Percentiles rank a stretch among this genome's conserved stretches.
Evolutionary conservation across 2,329 filamentous ascomycete species (phyloP).

Genomic region (Aspergillus sp.): DNA sequence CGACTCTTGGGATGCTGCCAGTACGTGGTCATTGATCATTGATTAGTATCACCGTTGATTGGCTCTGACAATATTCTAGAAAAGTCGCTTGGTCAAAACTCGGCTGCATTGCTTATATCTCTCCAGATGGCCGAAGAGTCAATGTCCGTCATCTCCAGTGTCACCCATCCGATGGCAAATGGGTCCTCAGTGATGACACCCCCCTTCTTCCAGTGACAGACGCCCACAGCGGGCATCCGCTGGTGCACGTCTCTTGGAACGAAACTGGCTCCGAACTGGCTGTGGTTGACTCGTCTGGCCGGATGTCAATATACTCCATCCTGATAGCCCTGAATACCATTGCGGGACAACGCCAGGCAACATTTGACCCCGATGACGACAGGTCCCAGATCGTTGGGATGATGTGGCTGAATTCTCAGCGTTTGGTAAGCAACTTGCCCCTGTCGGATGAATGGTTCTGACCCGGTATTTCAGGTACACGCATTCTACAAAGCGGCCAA

Average conservation of each 20-base stretch:
- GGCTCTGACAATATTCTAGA: slow-evolving; percentile 40
- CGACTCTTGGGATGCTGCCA: slow-evolving; percentile 68
- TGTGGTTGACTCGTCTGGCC: slow-evolving; percentile 68
- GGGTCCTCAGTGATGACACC: slow-evolving; percentile 67
- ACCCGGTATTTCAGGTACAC: slow-evolving; percentile 23
- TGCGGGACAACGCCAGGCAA: slow-evolving; percentile 51
- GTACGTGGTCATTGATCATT: slow-evolving; percentile 44
- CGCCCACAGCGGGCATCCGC: slow-evolving; percentile 52
- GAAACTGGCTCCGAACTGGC: slow-evolving; percentile 69
- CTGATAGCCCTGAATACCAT: slow-evolving; percentile 65
- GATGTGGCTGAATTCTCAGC: slow-evolving; percentile 66
- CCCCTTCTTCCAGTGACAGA: slow-evolving; percentile 52
- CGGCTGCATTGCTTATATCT: slow-evolving; percentile 76
- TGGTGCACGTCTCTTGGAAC: slow-evolving; percentile 79
- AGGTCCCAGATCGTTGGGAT: slow-evolving; percentile 69
- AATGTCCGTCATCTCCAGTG: slow-evolving; percentile 65
- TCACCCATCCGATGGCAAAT: slow-evolving; percentile 58
- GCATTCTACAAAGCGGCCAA: slow-evolving; percentile 53
- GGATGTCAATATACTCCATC: slow-evolving; percentile 65
- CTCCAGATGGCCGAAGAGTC: slow-evolving; percentile 59
- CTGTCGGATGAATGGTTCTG: slow-evolving; percentile 1
- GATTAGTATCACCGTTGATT: background rate
- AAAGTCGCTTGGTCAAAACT: slow-evolving; percentile 79
- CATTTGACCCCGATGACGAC: slow-evolving; percentile 63
- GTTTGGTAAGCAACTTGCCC: slow-evolving; percentile 35